These are phyloP conservation scores for Pulveroboletus sp. DNA, from an alignment of 768 basidiomycete species.

Conservation along the genomic window DNA sequence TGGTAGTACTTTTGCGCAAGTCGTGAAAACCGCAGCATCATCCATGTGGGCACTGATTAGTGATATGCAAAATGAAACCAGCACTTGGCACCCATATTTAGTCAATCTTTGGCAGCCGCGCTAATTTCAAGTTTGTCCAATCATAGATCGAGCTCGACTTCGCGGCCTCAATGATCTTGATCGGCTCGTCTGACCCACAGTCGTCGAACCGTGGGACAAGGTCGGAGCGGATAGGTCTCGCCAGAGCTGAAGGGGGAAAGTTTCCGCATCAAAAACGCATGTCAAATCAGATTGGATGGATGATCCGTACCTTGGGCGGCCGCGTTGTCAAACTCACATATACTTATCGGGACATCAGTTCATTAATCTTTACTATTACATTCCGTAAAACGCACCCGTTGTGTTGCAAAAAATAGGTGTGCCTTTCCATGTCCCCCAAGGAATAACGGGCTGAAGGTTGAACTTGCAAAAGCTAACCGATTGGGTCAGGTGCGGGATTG, in stretches of 20 bases:
- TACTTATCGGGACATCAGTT: conserved; percentile 10
- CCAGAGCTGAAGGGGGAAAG: conserved; percentile 11
- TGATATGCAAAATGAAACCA: too few species aligned
- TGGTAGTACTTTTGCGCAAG: conserved; percentile 18
- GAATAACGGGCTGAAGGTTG: conserved; percentile 14
- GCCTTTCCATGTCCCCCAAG: conserved; percentile 20
- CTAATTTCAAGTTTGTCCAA: conserved; percentile 21
- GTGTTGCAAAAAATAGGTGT: conserved; percentile 21
- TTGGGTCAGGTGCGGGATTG: neutral
- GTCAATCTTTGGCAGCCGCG: too few species aligned
- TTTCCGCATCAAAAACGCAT: conserved; percentile 8
- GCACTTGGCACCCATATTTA: neutral
- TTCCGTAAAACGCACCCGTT: conserved; percentile 19
- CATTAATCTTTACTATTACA: neutral
- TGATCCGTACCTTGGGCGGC: conserved; percentile 18
- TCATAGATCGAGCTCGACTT: conserved; percentile 5
- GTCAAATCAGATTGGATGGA: neutral
- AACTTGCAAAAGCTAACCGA: conserved; percentile 18
- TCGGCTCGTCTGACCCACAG: neutral
- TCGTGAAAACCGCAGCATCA: neutral
- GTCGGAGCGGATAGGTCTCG: conserved; percentile 16
- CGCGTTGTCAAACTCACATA: conserved; percentile 23
- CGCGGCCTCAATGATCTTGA: conserved; percentile 12
- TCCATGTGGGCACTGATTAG: too few species aligned
- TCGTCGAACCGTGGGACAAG: conserved; percentile 16